Base-by-base conservation (phyloP, 306 rosid genomes). In the Cucurbita maxima region DNA sequence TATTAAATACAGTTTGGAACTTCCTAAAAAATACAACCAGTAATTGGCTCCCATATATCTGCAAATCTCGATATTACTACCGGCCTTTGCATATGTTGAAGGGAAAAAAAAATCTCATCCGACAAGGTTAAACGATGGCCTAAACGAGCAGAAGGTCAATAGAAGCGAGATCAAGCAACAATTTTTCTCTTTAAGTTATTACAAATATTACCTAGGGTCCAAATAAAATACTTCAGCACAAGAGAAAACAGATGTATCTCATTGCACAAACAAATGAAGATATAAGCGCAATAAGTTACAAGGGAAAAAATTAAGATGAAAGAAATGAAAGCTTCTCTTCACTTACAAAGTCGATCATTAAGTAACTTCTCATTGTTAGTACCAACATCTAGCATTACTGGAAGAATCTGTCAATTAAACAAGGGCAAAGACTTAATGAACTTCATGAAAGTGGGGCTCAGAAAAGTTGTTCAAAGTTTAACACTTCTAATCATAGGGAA, bases 341-440 rank as follows among this genome's bases (percentile, higher is more conserved):
- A 85, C 97, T 91, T 76, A 95, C 99, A 95, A 74, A 95, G 97
- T 63, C 83, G 89, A 44, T 95, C 96, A 61, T 89, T 86, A 76
- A 95, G 97, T 79, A 95, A 86, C 89, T 74, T 91, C 81, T 88
- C 87, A 75, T 95, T 95, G 86, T 95, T 95, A 59, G 99, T 95
- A 67, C 99, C 99, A 83, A 95, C 89, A 80, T 95, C 99, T 1
- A 95, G 87, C 99, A 95, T 95, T 58, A 95, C 90, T 5, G 99
- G 99, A 75, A 95, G 99, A 84, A 88, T 87, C 99, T 95, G 91
- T 60, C 57, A 54, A 9, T 57, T 50, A 62, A 13, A 83, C 69
- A 79, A 50, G 25, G 62, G 70, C 74, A 88, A 52, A 61, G 77
- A 67, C 76, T 70, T 74, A 25, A 47, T 58, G 7, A 59, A 55